Base-by-base conservation (phyloP, 2,329 filamentous ascomycete genomes). In the Venturia effusa region DNA sequence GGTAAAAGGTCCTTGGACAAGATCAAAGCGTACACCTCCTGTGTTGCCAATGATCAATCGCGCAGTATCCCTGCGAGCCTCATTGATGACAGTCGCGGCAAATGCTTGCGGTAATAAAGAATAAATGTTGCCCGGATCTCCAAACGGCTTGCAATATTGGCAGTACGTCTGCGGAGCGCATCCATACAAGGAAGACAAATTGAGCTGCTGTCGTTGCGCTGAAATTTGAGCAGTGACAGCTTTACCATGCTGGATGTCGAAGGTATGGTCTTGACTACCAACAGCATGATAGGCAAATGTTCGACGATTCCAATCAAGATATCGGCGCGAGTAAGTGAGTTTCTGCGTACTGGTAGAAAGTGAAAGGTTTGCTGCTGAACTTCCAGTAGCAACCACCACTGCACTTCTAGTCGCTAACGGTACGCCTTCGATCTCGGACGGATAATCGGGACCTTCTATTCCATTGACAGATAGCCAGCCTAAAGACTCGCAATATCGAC, bases 251-350 rank as follows among this genome's bases (percentile, higher is more conserved):
- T 73, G 68, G 10, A 77, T 81, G 68, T 85, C 81, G 62, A 84
- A 84, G 0, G 74, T 75, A 59, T 70, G 69, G 45, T 74, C 69
- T 59, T 81, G 78, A 57, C 78, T 80, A 48, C 77, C 78, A n/a
- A 76, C 72, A 3, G 84, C 80, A 70, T 88, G 86, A 69, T 84
- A 87, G 65, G 81, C 78, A 68, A 88, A 88, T 0, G 84, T 86
- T n/a, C 79, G 75, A 5, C 84, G 80, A 71, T 88, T 88, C 82
- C 84, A 88, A 73, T 89, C 86, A 11, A 89, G 77, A 69, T 88
- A 88, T 30, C 85, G 80, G 8, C 86, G 81, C 3, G 82, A 80
- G 69, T 83, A 86, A 10, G 62, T 65, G 15, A 76, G 51, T 74
- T 74, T 64, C n/a, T 73, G 73, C 1, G 69, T 67, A 13, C 68